Conservation (phyloP, 495 filamentous ascomycete genomes). For the Hyaloscypha variabilis region DNA sequence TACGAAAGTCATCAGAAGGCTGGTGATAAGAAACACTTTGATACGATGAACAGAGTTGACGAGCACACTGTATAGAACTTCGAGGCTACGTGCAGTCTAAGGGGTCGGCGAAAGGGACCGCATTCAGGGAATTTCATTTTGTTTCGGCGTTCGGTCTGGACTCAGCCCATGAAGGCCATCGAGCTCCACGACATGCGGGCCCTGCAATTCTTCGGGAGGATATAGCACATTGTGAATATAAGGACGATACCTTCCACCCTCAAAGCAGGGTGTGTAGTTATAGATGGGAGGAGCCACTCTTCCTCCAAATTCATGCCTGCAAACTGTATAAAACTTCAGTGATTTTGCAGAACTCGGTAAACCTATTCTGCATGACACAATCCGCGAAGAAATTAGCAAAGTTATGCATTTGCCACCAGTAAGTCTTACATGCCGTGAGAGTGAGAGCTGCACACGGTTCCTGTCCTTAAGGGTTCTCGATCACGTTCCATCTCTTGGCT, state of each 20-base stretch:
- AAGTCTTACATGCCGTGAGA: too few relatives aligned
- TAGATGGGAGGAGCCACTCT: not conserved
- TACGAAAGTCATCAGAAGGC: conserved; percentile 16
- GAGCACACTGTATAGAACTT: conserved; percentile 7
- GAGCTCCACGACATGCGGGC: not conserved
- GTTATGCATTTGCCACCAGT: too few relatives aligned
- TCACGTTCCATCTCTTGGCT: too few relatives aligned
- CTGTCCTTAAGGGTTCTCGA: too few relatives aligned
- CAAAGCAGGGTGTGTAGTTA: not conserved
- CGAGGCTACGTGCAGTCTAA: not conserved
- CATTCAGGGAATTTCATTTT: not conserved
- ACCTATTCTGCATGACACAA: too few relatives aligned
- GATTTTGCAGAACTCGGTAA: too few relatives aligned
- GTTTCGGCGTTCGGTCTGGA: conserved; percentile 6
- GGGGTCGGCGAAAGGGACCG: not conserved
- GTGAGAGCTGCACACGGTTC: too few relatives aligned
- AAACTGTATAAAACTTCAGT: not conserved
- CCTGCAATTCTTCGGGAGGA: not conserved
- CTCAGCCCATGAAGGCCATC: not conserved
- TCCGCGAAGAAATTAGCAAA: too few relatives aligned
- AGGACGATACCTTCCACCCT: not conserved
- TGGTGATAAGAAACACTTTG: conserved; percentile 11
- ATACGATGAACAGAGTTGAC: not conserved
- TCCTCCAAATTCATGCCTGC: not conserved
- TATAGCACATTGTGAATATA: not conserved